Evolutionary conservation across 257 asterid genomes (phyloP).

Genomic region (Rauvolfia tetraphylla): DNA sequence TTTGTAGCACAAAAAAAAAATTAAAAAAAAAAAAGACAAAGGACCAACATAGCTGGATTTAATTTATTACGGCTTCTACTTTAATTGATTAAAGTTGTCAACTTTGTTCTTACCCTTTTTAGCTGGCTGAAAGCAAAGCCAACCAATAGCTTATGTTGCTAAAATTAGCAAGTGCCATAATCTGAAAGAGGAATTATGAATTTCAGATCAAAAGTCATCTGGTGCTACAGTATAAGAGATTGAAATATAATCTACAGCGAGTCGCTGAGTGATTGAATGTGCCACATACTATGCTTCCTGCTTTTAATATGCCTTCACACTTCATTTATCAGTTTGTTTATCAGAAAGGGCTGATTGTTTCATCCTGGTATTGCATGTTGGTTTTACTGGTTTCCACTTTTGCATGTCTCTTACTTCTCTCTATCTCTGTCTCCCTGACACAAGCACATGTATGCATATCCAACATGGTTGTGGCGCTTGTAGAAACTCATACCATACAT

Average conservation of each 20-base stretch:
- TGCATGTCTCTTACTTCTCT: not conserved
- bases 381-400: not conserved
- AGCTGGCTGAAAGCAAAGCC: not conserved
- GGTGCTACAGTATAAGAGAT: not conserved
- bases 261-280: too few species aligned
- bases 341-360: not conserved
- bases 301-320: not conserved
- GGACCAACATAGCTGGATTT: too few species aligned
- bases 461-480: not conserved
- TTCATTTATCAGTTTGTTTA: not conserved
- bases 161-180: not conserved
- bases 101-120: too few species aligned
- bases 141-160: not conserved
- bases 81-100: not conserved
- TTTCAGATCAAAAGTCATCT: not conserved
- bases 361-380: not conserved
- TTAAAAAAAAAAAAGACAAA: too few species aligned
- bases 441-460: not conserved
- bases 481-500: not conserved
- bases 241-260: too few species aligned
- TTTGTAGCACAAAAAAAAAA: too few species aligned
- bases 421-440: too few species aligned
- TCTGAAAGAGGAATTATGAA: not conserved
- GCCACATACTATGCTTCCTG: not conserved
- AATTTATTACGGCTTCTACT: too few species aligned